Evolutionary conservation across 352 stramenopile genomes (phyloP).

Genomic region (Phytopythium cucurbitacearum): DNA sequence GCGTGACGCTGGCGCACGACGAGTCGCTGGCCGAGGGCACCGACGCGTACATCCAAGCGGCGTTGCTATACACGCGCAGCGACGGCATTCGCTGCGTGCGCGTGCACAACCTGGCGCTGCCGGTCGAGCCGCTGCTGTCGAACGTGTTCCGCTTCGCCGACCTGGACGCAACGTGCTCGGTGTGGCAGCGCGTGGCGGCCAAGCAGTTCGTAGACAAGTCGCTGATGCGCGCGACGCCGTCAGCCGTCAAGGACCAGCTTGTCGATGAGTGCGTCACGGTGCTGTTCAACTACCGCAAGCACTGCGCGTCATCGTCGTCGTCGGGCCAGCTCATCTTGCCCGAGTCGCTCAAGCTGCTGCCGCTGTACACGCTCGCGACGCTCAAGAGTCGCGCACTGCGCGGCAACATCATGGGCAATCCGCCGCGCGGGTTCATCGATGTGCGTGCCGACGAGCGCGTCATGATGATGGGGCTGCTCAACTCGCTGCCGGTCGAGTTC

Average conservation of each 20-base stretch:
- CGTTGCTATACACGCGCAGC: conserved; percentile 85
- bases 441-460: conserved; percentile 84
- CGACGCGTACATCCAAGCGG: conserved; percentile 85
- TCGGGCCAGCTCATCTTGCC: conserved; percentile 89
- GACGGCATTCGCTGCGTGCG: conserved; percentile 86
- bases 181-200: conserved; percentile 76
- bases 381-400: conserved; percentile 87
- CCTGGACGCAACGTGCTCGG: conserved; percentile 81
- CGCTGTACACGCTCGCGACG: conserved; percentile 84
- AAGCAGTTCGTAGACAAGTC: conserved; percentile 80
- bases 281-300: conserved; percentile 90
- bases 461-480: conserved; percentile 80
- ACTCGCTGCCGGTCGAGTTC: conserved; percentile 76
- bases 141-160: conserved; percentile 89
- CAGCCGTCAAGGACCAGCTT: conserved; percentile 71
- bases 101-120: conserved; percentile 88
- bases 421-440: conserved; percentile 79
- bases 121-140: conserved; percentile 67
- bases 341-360: conserved; percentile 89
- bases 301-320: conserved; percentile 88
- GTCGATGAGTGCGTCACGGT: conserved; percentile 86
- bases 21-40: conserved; percentile 67
- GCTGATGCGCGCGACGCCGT: conserved; percentile 73
- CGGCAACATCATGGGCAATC: conserved; percentile 74
- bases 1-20: conserved; percentile 87